Conservation (phyloP, 1,284 basidiomycete species). For the Phellinidium pouzarii region DNA sequence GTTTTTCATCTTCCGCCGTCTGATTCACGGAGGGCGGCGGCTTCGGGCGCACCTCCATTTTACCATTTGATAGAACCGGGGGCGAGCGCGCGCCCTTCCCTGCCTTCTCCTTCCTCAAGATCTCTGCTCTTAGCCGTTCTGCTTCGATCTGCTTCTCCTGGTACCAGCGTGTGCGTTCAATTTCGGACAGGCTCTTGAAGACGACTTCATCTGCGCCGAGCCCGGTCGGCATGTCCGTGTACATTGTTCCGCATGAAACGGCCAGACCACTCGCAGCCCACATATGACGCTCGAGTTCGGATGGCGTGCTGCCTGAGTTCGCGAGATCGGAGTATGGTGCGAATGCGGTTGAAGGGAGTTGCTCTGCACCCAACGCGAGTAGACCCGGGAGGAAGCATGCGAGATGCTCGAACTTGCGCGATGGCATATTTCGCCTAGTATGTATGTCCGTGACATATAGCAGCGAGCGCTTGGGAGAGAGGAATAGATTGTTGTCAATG, state of each 20-base stretch:
- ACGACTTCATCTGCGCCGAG: slow-evolving; percentile 53
- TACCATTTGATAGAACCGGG: background rate
- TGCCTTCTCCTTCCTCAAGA: background rate
- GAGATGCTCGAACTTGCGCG: slow-evolving; percentile 63
- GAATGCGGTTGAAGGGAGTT: slow-evolving; percentile 38
- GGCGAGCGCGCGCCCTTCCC: slow-evolving; percentile 2
- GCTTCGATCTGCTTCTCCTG: slow-evolving; percentile 7
- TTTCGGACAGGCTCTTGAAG: slow-evolving; percentile 29
- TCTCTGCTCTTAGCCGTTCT: background rate
- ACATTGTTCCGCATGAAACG: slow-evolving; percentile 57
- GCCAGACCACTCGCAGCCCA: slow-evolving; percentile 67
- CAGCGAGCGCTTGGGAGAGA: slow-evolving; percentile 57
- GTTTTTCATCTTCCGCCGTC: slow-evolving; percentile 19
- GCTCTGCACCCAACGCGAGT: slow-evolving; percentile 61
- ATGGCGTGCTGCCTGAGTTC: background rate
- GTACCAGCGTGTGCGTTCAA: slow-evolving; percentile 7
- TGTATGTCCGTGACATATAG: slow-evolving; percentile 62
- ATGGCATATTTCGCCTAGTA: slow-evolving; percentile 25
- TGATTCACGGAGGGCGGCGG: slow-evolving; percentile 8
- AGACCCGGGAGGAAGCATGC: slow-evolving; percentile 75
- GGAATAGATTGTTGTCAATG: slow-evolving; percentile 56
- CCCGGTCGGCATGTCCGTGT: slow-evolving; percentile 55
- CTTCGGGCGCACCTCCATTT: background rate
- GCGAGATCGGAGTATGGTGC: slow-evolving; percentile 19
- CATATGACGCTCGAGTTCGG: slow-evolving; percentile 41